phyloP scores from a whole-genome alignment of 2,329 filamentous ascomycete species.

The Ophiostoma sp. region DNA sequence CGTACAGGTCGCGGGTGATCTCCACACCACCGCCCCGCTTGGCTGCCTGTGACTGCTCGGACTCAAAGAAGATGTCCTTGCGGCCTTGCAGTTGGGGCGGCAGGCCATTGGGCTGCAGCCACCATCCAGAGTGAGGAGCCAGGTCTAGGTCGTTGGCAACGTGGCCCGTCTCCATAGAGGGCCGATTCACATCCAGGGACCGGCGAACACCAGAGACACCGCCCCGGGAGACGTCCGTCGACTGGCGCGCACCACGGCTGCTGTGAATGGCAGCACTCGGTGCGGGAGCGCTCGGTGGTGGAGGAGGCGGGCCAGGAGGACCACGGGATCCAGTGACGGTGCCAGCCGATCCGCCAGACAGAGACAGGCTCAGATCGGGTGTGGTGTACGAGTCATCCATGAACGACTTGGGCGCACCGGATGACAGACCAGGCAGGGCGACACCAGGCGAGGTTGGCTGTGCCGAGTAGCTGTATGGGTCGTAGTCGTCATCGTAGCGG shows the following conservation, averaged over 20 bases:
- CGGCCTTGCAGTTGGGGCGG: slow-evolving; percentile 81
- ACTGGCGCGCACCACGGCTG: slow-evolving; percentile 53
- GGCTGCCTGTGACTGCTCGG: slow-evolving; percentile 71
- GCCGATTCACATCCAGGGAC: slow-evolving; percentile 75
- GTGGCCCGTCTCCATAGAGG: slow-evolving; percentile 75
- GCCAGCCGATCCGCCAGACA: slow-evolving; percentile 38
- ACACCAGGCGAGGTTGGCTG: slow-evolving; percentile 36
- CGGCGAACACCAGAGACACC: slow-evolving; percentile 46
- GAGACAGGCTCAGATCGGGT: slow-evolving; percentile 37
- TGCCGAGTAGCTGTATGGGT: slow-evolving; percentile 61
- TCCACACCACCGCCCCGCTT: slow-evolving; percentile 69
- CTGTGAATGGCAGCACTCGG: slow-evolving; percentile 16
- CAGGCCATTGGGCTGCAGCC: slow-evolving; percentile 75
- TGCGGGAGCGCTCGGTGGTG: slow-evolving; percentile 39
- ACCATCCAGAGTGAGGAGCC: slow-evolving; percentile 75
- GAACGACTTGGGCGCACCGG: slow-evolving; percentile 40
- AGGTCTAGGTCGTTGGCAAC: slow-evolving; percentile 89
- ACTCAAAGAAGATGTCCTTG: slow-evolving; percentile 79
- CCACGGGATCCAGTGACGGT: slow-evolving; percentile 43
- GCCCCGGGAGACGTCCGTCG: slow-evolving; percentile 58
- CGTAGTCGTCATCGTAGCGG: slow-evolving; percentile 63
- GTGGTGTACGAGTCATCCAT: slow-evolving; percentile 53
- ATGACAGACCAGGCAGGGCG: slow-evolving; percentile 37
- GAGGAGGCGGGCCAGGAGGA: slow-evolving; percentile 40
- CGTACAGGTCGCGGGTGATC: slow-evolving; percentile 76